Conservation (phyloP, 179 eudicot genomes). For the Patellifolia procumbens region DNA sequence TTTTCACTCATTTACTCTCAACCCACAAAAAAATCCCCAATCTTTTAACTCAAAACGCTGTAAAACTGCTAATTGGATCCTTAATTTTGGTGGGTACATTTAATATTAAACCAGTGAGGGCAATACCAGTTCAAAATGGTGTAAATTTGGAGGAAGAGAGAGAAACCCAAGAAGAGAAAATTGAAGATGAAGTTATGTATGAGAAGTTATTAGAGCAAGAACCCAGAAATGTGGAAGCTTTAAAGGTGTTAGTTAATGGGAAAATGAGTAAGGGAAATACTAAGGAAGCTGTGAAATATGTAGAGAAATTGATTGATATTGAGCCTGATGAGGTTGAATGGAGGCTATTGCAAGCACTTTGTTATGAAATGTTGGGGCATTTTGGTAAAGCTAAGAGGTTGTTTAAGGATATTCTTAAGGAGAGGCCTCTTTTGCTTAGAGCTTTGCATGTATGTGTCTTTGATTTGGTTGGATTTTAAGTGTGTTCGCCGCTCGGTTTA, state of each 20-base stretch:
- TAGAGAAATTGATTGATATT: constrained; percentile 69
- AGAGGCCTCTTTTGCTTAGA: constrained; percentile 72
- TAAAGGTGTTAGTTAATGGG: constrained; percentile 66
- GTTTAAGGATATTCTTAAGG: constrained; percentile 60
- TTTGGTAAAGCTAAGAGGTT: constrained; percentile 65
- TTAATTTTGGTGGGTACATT: constrained; percentile 54
- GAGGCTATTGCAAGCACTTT: constrained; percentile 89
- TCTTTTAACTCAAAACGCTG: constrained; percentile 40
- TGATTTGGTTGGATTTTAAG: neutral
- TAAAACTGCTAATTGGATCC: constrained; percentile 61
- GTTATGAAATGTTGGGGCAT: constrained; percentile 83
- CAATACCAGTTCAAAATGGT: constrained; percentile 38
- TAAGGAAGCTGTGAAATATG: constrained; percentile 67
- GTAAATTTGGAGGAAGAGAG: constrained; percentile 35
- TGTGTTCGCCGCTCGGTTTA: neutral
- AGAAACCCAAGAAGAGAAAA: constrained; percentile 32
- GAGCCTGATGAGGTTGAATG: constrained; percentile 82
- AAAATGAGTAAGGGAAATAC: constrained; percentile 78
- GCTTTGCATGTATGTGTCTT: constrained; percentile 84
- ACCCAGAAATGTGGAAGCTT: constrained; percentile 64
- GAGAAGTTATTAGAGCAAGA: constrained; percentile 56
- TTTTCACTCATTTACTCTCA: constrained; percentile 1
- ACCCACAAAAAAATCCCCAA: constrained; percentile 37
- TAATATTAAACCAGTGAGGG: constrained; percentile 38
- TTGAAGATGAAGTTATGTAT: constrained; percentile 59